Evolutionary conservation across 768 basidiomycete species (phyloP).

Genomic region (Tulasnella sp.): DNA sequence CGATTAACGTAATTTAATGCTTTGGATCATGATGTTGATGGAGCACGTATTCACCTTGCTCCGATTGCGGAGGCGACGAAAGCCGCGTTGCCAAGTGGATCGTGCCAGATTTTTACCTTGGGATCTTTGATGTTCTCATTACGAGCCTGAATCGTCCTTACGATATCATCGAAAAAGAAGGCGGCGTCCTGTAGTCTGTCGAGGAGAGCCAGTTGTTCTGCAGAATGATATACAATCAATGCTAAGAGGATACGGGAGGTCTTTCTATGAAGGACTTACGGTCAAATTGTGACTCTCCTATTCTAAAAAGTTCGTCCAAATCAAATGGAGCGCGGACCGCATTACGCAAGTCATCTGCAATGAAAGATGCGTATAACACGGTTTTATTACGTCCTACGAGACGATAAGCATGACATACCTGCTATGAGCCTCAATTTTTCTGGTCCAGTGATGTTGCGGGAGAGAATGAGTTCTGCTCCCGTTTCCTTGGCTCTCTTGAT

Average conservation of each 20-base stretch:
- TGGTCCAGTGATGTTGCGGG: constrained; percentile 5
- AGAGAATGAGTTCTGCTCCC: constrained; percentile 11
- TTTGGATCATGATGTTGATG: neutral
- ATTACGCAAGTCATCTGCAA: neutral
- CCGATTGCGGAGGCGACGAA: constrained; percentile 45
- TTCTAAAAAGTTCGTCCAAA: constrained; percentile 47
- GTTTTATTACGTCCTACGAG: too few species aligned
- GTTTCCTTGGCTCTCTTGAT: constrained; percentile 8
- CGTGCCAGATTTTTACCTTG: constrained; percentile 12
- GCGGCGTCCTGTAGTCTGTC: constrained; percentile 50
- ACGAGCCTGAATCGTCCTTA: constrained; percentile 43
- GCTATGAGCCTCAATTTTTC: constrained; percentile 11
- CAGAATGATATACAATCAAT: constrained; percentile 21
- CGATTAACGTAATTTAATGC: neutral
- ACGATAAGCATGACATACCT: neutral
- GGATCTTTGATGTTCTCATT: constrained; percentile 24
- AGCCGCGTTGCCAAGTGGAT: constrained; percentile 29
- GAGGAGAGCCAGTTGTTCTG: constrained; percentile 41
- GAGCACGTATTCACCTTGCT: constrained; percentile 35
- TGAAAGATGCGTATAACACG: neutral
- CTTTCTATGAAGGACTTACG: constrained; percentile 31
- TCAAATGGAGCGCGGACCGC: constrained; percentile 54
- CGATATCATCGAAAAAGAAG: constrained; percentile 45
- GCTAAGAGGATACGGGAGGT: neutral
- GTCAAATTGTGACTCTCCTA: constrained; percentile 61